Evolutionary conservation across 495 filamentous ascomycete species (phyloP).

Genomic region (Trichoderma orchidacearum): DNA sequence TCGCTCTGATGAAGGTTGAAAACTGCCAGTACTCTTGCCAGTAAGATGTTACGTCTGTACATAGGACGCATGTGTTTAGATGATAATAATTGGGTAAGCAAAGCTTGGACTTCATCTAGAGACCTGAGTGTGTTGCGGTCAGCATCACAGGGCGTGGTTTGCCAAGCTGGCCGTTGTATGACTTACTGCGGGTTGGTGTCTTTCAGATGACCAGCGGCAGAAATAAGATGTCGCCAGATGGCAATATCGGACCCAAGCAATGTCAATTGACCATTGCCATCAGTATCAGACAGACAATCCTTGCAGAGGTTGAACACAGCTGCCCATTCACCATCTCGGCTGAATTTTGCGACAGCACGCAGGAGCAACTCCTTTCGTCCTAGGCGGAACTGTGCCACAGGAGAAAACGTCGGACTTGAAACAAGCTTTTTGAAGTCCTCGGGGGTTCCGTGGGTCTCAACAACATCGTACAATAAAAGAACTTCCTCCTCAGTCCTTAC

Average conservation of each 20-base stretch:
- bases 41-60: constrained; percentile 2
- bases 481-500: constrained; percentile 21
- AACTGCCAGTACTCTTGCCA: constrained; percentile 1
- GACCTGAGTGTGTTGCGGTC: neutral
- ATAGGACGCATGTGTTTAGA: neutral
- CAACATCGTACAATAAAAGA: constrained; percentile 17
- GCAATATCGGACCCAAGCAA: constrained; percentile 21
- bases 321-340: constrained; percentile 18
- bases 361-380: constrained; percentile 19
- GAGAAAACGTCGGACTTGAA: constrained; percentile 14
- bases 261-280: constrained; percentile 10
- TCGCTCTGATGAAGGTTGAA: constrained; percentile 10
- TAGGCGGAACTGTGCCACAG: constrained; percentile 14
- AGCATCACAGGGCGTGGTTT: neutral
- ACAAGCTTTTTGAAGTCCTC: constrained; percentile 15
- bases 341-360: constrained; percentile 12
- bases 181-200: neutral
- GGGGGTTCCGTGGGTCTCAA: constrained; percentile 14
- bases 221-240: constrained; percentile 17
- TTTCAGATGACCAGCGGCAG: constrained; percentile 9
- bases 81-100: neutral
- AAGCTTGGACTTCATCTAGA: neutral
- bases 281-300: constrained; percentile 10
- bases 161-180: neutral
- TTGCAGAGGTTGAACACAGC: constrained; percentile 17